Base-by-base conservation (phyloP, 176 grass and related monocot species). In the Typha latifolia region DNA sequence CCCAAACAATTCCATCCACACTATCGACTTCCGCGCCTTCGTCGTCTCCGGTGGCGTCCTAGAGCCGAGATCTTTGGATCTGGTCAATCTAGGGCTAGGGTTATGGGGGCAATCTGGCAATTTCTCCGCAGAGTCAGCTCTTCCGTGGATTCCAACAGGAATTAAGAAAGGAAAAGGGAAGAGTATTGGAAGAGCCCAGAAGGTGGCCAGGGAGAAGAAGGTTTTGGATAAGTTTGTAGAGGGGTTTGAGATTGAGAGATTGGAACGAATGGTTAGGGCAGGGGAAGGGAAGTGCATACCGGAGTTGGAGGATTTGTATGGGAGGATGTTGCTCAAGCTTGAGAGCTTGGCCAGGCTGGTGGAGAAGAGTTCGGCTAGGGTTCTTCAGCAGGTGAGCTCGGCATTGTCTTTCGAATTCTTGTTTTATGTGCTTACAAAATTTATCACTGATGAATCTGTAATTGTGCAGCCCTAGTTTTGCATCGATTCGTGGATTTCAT, bases 231-330 rank as follows among this genome's bases (percentile, higher is more conserved):
- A 7, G 4, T 71, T 74, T 69, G 66, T 77, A 18, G 73, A 78
- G 0, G 87, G 87, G 7, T 86, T 81, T 62, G 77, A 72, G 11
- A 14, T 72, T 3, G 80, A 32, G 21, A 86, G 9, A 62, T 49
- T 86, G 67, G 70, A 80, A 61, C 62, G 57, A 49, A 13, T 86
- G 6, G 31, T 83, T 1, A 71, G 74, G 16, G 20, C 69, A 32
- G 70, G 12, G 0, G 71, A 70, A 0, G 68, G 70, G 20, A 73
- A 78, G 57, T 76, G 67, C 64, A 76, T 74, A 0, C 48, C 12
- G 0, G 80, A 76, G 68, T 75, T 91, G 77, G 67, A 91, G 74
- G 74, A 29, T 7, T 75, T 91, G 80, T 86, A 91, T 50, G 77
- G 50, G 1, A 76, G 69, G 32, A 91, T 91, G 84, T 73, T 91